Conservation (phyloP, 352 stramenopile genomes). For the Phytophthora cactorum region DNA sequence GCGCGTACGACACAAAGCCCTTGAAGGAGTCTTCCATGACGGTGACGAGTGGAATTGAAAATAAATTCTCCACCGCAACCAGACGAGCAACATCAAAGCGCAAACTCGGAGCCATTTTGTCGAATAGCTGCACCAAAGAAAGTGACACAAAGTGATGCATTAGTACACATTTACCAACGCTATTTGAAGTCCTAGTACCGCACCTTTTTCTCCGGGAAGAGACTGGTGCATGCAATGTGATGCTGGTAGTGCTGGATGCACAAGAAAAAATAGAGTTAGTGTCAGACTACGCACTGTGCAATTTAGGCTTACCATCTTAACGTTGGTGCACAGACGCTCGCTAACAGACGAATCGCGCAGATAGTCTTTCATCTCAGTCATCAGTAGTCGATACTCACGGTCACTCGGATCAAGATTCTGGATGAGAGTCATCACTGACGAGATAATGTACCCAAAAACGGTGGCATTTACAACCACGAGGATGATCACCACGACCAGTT, state of each 20-base stretch:
- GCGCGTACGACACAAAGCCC: constrained; percentile 86
- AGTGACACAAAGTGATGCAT: too few species aligned
- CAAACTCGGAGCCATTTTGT: constrained; percentile 79
- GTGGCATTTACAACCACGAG: constrained; percentile 85
- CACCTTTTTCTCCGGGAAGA: constrained; percentile 88
- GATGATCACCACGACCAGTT: constrained; percentile 74
- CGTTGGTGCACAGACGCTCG: constrained; percentile 60
- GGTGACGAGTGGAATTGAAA: constrained; percentile 83
- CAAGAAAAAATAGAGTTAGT: constrained; percentile 2
- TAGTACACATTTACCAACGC: too few species aligned
- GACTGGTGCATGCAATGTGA: constrained; percentile 64
- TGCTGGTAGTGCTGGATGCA: constrained; percentile 74
- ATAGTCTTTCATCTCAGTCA: constrained; percentile 91
- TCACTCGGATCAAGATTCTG: constrained; percentile 79
- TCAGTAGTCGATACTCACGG: constrained; percentile 73
- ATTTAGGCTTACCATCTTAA: constrained; percentile 55
- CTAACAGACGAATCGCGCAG: constrained; percentile 69
- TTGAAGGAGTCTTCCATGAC: constrained; percentile 91
- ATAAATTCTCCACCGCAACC: constrained; percentile 79
- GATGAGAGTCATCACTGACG: constrained; percentile 83
- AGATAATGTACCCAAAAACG: constrained; percentile 85
- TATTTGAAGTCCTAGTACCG: not conserved
- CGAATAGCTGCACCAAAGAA: constrained; percentile 61
- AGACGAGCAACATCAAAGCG: constrained; percentile 82
- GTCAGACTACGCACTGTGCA: not conserved